phyloP scores from a whole-genome alignment of 2,329 filamentous ascomycete species.

The Aspergillus jensenii region DNA sequence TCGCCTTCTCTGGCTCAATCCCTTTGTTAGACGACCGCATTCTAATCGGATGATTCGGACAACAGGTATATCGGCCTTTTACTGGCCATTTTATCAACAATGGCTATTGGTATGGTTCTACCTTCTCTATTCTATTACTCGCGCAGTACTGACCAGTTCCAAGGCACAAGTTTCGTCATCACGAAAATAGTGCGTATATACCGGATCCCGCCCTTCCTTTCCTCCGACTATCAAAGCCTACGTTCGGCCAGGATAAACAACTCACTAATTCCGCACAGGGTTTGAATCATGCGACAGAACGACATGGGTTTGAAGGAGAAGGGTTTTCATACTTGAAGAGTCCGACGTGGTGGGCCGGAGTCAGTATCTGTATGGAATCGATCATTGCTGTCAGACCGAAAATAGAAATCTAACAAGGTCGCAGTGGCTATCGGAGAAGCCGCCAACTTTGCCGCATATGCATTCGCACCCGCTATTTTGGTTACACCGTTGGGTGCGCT shows the following conservation, averaged over 20 bases:
- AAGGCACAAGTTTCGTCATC: constrained; percentile 95
- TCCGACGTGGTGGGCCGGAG: constrained; percentile 97
- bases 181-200: constrained; percentile 80
- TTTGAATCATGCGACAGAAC: constrained; percentile 83
- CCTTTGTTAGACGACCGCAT: constrained; percentile 11
- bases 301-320: constrained; percentile 94
- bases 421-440: constrained; percentile 88
- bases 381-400: constrained; percentile 14
- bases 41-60: constrained; percentile 18
- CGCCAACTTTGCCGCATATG: constrained; percentile 97
- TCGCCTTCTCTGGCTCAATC: constrained; percentile 2
- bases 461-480: constrained; percentile 96
- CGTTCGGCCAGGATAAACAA: constrained; percentile 4
- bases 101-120: constrained; percentile 45
- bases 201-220: constrained; percentile 3
- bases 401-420: constrained; percentile 22
- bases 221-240: constrained; percentile 9
- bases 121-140: neutral
- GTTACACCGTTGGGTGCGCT: constrained; percentile 93
- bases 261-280: constrained; percentile 56
- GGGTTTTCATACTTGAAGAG: constrained; percentile 92
- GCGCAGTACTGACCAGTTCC: constrained; percentile 11
- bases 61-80: constrained; percentile 48
- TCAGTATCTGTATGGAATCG: constrained; percentile 71
- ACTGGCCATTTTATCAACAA: constrained; percentile 48